A percentile compares a stretch with the other conserved stretches of the same genome.
phyloP scores from a whole-genome alignment of 495 filamentous ascomycete species.

The Trichocladium antarcticum region DNA sequence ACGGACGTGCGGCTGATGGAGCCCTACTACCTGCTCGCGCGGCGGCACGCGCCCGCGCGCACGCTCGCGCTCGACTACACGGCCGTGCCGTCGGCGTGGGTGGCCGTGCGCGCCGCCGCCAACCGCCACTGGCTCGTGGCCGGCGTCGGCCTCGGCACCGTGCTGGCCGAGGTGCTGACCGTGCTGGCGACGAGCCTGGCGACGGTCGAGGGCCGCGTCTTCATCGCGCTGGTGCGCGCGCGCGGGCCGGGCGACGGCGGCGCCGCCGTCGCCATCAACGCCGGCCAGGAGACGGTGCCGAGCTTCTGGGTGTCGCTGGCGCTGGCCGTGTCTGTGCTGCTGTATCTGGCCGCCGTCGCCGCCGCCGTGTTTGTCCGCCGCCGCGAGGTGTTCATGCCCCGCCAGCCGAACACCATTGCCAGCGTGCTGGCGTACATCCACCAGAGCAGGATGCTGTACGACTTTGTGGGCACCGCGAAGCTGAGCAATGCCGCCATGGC shows the following conservation, averaged over 20 bases:
- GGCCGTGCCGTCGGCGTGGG: constrained; percentile 53
- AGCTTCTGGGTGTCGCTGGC: constrained; percentile 50
- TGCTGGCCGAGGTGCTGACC: constrained; percentile 57
- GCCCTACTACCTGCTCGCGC: constrained; percentile 58
- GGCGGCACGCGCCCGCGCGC: constrained; percentile 49
- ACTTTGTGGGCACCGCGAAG: constrained; percentile 56
- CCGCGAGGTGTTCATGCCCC: constrained; percentile 53
- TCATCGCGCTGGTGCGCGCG: constrained; percentile 23
- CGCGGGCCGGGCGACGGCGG: constrained; percentile 1
- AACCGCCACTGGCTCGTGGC: constrained; percentile 55
- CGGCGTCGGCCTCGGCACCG: constrained; percentile 48
- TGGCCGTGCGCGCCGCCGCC: constrained; percentile 47
- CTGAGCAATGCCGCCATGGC: constrained; percentile 47
- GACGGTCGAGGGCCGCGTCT: constrained; percentile 46
- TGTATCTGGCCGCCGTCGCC: constrained; percentile 44
- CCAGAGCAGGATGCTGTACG: constrained; percentile 60
- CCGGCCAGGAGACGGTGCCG: constrained; percentile 48
- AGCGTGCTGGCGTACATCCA: constrained; percentile 62
- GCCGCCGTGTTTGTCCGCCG: constrained; percentile 43
- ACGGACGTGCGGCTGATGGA: constrained; percentile 62
- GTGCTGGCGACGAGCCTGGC: constrained; percentile 53
- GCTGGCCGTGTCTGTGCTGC: constrained; percentile 48
- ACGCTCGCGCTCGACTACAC: constrained; percentile 63
- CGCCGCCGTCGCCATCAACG: constrained; percentile 21
- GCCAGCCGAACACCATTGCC: constrained; percentile 62